Base-by-base conservation (phyloP, 805 yeast genomes). In the Candida hispaniensis region DNA sequence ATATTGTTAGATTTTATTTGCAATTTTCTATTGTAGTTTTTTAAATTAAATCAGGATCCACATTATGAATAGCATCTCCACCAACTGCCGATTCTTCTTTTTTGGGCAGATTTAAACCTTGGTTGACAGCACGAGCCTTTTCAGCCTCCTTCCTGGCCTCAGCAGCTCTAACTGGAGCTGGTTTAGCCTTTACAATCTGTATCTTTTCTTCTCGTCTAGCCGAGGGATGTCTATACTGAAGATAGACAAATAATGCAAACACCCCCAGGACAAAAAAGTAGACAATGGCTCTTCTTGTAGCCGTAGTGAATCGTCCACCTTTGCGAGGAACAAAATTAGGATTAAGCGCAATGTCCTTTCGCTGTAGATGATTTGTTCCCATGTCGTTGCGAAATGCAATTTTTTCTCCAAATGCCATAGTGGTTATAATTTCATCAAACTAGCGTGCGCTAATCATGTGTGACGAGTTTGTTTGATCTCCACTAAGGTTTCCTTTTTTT, bases 341-440 rank as follows among this genome's bases (percentile, higher is more conserved):
- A 18, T 32, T 28, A n/a, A 32, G 28, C 17, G 28, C 36, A 11
- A 23, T 32, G 18, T 28, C 36, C 2, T 13, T 12, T 3, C 36
- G 22, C 5, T 27, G 17, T 16, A 32, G 18, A 18, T 32, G 36
- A 28, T 32, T 32, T 20, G 28, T 28, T 1, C 36, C 36, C 16
- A 32, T 22, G 18, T 32, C 36, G 36, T 32, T 32, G 23, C 36
- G 27, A 24, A 32, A 32, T 7, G 36, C 36, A 20, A 32, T 27
- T 24, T 32, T 32, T 23, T 32, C 36, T 21, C 36, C 36, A 23
- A 23, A 32, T 32, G 28, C 36, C 36, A 32, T 32, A 12, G 17
- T 32, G 21, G 8, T 10, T n/a, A n/a, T n/a, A n/a, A n/a, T n/a
- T n/a, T n/a, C n/a, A n/a, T n/a, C n/a, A n/a, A n/a, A n/a, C n/a